Evolutionary conservation across 768 basidiomycete species (phyloP).

Genomic region (Lentinula edodes): DNA sequence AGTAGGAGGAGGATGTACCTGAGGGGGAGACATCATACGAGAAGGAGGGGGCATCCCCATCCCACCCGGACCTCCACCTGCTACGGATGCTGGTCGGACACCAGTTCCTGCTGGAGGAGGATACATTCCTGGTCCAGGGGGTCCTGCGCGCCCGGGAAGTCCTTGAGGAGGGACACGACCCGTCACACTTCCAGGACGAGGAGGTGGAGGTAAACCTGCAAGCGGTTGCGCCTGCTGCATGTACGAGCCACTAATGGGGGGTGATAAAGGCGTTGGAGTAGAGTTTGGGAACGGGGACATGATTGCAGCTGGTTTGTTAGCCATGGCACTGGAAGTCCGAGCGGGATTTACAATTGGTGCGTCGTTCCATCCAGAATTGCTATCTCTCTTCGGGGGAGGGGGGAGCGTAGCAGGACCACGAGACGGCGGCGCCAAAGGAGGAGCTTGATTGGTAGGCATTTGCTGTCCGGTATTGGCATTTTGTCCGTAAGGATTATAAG

Average conservation of each 20-base stretch:
- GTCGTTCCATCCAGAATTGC: conserved; percentile 88
- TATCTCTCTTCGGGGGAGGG: conserved; percentile 57
- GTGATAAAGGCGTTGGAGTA: conserved; percentile 21
- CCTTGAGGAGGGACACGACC: conserved; percentile 36
- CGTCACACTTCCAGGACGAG: conserved; percentile 57
- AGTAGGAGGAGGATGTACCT: conserved; percentile 31
- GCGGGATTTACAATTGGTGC: conserved; percentile 50
- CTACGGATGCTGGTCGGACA: conserved; percentile 11
- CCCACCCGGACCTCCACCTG: conserved; percentile 17
- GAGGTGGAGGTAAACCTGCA: conserved; percentile 43
- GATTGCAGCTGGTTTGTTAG: conserved; percentile 65
- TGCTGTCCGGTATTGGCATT: conserved; percentile 12
- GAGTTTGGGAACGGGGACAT: conserved; percentile 85
- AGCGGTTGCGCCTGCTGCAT: conserved; percentile 15
- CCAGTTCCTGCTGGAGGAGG: conserved; percentile 26
- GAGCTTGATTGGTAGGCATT: conserved; percentile 31
- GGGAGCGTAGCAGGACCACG: conserved; percentile 27
- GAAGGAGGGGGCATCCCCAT: conserved; percentile 27
- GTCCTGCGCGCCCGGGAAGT: conserved; percentile 26
- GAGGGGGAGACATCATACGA: conserved; percentile 44
- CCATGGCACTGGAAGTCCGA: conserved; percentile 46
- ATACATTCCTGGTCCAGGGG: conserved; percentile 23
- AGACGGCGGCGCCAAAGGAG: conserved; percentile 35
- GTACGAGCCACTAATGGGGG: conserved; percentile 30
- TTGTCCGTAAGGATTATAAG: conserved; percentile 19